Conservation (phyloP, 352 stramenopile genomes). For the Elongisporangium undulatum region DNA sequence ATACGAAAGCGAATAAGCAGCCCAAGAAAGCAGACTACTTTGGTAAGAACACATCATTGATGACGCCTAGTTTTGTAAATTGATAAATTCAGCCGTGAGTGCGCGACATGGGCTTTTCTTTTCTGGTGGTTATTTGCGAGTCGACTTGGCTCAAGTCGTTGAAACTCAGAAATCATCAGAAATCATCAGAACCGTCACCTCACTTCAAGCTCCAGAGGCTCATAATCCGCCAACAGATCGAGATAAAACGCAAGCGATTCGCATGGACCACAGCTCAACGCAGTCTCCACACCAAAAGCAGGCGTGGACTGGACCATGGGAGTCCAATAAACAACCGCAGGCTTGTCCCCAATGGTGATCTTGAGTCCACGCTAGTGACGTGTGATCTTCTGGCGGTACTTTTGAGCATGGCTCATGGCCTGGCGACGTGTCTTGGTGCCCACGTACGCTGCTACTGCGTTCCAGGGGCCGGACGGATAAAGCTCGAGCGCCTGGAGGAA, state of each 20-base stretch:
- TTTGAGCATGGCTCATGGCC: background rate
- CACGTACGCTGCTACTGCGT: slow-evolving; percentile 5
- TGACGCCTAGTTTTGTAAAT: background rate
- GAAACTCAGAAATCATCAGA: background rate
- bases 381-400: background rate
- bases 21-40: background rate
- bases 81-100: no score
- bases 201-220: background rate
- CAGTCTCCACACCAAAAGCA: no score
- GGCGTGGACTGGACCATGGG: no score
- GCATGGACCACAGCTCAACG: no score
- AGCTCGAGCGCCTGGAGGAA: slow-evolving; percentile 4
- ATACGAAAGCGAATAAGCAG: background rate
- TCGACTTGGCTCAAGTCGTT: background rate
- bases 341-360: background rate
- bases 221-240: background rate
- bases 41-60: background rate
- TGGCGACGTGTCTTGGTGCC: slow-evolving; percentile 3
- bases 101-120: no score
- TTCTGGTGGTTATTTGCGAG: background rate
- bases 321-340: no score
- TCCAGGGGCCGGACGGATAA: slow-evolving; percentile 10
- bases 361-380: background rate
- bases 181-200: no score
- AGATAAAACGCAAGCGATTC: no score